Base-by-base conservation (phyloP, 1,284 basidiomycete species). In the Cutaneotrichosporon sp. region DNA sequence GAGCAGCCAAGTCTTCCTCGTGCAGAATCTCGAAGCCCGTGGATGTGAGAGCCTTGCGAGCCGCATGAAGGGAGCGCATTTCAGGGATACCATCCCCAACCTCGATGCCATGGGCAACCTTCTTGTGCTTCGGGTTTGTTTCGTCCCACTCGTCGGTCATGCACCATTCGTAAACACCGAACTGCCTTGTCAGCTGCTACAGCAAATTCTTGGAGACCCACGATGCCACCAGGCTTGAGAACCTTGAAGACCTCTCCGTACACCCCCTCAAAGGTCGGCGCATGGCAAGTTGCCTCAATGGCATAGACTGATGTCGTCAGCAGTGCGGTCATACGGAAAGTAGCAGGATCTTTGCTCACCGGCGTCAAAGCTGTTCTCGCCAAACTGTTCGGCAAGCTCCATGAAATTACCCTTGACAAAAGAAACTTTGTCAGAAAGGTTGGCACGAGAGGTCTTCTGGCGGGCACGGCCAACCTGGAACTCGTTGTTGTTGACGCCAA, bases 121-220 rank as follows among this genome's bases (percentile, higher is more conserved):
- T 82, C 78, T 93, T 93, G 82, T 98, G 94, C 59, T 83, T 77
- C 15, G 92, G 87, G 74, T 82, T 88, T 13, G 84, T 84, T 2
- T 88, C 80, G 73, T 98, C 89, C 88, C 90, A 98, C 10, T 76
- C 75, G 74, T 97, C 93, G 44, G 94, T 97, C 93, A 98, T 97
- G 77, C 86, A 88, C 94, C 94, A 98, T 73, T 97, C 94, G 77
- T 97, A 97, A 41, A 97, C 86, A 71, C 92, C 93, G 74, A 97
- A 97, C 87, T 91, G 56, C 37, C 14, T 18, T 1, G 42, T 52
- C 23, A 52, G 52, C 40, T 22, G 12, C n/a, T 8, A n/a, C 14
- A 15, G 8, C 7, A 30, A 5, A 30, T 30, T 30, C 1, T 14
- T 8, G 8, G 8, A 12, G 3, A 85, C 88, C 72, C 70, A 92